Percentiles rank a stretch among this genome's conserved stretches.
Conservation (phyloP, 345 rosid genomes). For the Populus simonii region DNA sequence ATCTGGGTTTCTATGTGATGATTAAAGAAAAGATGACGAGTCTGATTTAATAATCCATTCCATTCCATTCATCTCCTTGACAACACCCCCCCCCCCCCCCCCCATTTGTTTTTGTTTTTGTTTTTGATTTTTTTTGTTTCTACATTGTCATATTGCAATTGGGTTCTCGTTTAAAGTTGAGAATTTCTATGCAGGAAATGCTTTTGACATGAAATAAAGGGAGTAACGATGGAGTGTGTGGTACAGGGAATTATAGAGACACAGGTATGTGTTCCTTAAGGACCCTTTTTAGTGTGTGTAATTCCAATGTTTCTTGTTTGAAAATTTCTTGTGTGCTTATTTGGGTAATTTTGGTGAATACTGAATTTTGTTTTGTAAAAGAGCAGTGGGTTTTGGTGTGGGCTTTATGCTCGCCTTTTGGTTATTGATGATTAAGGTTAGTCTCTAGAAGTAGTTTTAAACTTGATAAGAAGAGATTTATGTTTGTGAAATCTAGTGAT, state of each 20-base stretch:
- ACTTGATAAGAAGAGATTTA: too few species aligned
- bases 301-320: too few species aligned
- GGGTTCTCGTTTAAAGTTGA: background rate
- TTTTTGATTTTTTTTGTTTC: background rate
- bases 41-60: background rate
- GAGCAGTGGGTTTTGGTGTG: too few species aligned
- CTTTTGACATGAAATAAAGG: background rate
- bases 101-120: background rate
- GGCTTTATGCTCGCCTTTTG: too few species aligned
- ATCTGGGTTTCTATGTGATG: conserved; percentile 1
- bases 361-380: too few species aligned
- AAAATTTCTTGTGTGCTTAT: background rate
- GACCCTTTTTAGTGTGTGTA: background rate
- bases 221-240: conserved; percentile 22
- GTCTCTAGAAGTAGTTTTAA: too few species aligned
- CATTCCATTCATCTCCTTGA: background rate
- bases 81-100: background rate
- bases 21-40: conserved; percentile 6
- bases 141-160: background rate
- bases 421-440: too few species aligned
- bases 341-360: too few species aligned
- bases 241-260: conserved; percentile 31
- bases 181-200: background rate
- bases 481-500: background rate
- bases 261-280: conserved; percentile 8